Conservation (phyloP, 1,139 yeast genomes). For the Taiozyma onychis region DNA sequence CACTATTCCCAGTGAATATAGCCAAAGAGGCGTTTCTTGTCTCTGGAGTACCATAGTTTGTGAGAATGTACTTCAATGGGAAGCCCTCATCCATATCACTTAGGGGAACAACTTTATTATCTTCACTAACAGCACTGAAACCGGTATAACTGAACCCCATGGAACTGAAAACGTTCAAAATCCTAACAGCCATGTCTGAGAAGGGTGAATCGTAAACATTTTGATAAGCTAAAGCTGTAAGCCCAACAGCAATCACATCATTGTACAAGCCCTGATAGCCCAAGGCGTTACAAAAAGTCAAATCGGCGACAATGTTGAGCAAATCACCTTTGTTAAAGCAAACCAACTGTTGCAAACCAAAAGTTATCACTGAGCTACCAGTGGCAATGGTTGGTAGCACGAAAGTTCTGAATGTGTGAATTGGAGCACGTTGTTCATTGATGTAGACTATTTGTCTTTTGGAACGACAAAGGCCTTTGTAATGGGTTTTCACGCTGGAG, state of each 20-base stretch:
- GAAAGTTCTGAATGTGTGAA: not conserved
- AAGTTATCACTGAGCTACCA: not conserved
- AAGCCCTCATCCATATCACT: not conserved
- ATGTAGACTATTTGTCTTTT: not conserved
- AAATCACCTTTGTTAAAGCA: not conserved
- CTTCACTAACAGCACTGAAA: slow-evolving; percentile 1
- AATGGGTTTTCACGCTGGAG: not conserved
- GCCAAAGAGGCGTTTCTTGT: slow-evolving; percentile 3
- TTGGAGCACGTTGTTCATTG: slow-evolving; percentile 1
- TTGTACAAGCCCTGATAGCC: not conserved
- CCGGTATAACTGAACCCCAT: not conserved
- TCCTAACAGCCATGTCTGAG: not conserved
- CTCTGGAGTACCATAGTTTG: not conserved
- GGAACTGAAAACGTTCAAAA: not conserved
- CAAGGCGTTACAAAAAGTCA: not conserved
- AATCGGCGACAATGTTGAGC: not conserved
- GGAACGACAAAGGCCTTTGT: not conserved
- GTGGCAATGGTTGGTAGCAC: not conserved
- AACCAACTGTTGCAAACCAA: not conserved
- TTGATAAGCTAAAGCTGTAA: not conserved
- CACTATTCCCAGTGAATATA: slow-evolving; percentile 3
- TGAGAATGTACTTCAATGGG: slow-evolving; percentile 1
- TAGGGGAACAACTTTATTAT: not conserved
- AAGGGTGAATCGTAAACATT: not conserved
- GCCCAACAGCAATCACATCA: not conserved